Conservation (phyloP, 495 filamentous ascomycete genomes). For the Talaromyces proteolyticus region DNA sequence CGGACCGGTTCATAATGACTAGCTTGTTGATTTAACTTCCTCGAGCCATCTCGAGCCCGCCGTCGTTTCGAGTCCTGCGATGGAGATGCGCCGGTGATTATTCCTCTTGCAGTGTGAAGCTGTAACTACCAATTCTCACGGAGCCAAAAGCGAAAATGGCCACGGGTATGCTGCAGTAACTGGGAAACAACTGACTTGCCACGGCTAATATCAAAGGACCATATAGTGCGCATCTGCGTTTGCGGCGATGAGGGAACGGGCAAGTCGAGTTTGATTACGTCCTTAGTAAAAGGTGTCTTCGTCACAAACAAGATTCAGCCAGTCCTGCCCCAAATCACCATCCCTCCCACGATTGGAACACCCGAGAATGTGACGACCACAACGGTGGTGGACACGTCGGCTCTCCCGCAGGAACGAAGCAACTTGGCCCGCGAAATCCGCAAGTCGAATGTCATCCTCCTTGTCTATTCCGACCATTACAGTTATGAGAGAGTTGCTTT, state of each 20-base stretch:
- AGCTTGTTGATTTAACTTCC: no score
- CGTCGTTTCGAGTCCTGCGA: no score
- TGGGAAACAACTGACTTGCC: neutral
- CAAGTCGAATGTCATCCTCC: constrained; percentile 93
- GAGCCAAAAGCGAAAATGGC: constrained; percentile 18
- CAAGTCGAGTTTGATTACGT: constrained; percentile 49
- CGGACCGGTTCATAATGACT: neutral
- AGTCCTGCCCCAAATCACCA: constrained; percentile 87
- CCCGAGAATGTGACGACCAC: constrained; percentile 94
- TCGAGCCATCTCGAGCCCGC: no score
- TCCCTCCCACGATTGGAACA: constrained; percentile 80
- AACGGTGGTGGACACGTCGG: constrained; percentile 94
- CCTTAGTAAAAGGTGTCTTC: constrained; percentile 89
- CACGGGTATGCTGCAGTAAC: constrained; percentile 22
- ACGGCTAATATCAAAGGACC: neutral
- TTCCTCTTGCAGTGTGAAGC: neutral
- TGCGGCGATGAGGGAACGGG: constrained; percentile 84
- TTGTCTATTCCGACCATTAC: constrained; percentile 97
- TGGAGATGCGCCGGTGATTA: neutral
- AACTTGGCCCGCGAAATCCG: constrained; percentile 89
- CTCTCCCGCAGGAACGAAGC: constrained; percentile 84
- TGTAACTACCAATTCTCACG: neutral
- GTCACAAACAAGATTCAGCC: constrained; percentile 90
- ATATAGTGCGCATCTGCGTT: constrained; percentile 82
- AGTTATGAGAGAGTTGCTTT: constrained; percentile 96